Conservation (phyloP, 106 monocot species). For the Amphibolis antarctica region DNA sequence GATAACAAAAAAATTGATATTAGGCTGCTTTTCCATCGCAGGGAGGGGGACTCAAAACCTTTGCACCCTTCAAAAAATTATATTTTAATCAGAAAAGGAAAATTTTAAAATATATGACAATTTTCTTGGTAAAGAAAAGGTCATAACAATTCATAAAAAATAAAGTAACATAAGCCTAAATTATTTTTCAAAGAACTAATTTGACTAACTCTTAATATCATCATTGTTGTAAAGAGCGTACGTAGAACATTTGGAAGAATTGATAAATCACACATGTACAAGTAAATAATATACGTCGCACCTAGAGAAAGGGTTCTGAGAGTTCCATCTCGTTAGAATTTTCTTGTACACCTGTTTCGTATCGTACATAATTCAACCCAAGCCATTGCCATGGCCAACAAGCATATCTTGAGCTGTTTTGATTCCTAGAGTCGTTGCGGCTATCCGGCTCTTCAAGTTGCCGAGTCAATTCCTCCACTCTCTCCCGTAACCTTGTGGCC, state of each 20-base stretch:
- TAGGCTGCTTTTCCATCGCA: too few relatives aligned
- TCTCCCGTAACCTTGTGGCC: conserved; percentile 58
- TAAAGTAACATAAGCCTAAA: too few relatives aligned
- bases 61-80: too few relatives aligned
- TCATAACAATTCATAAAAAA: too few relatives aligned
- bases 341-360: conserved; percentile 26
- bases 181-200: too few relatives aligned
- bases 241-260: not conserved
- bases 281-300: conserved; percentile 1
- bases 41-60: too few relatives aligned
- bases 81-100: too few relatives aligned
- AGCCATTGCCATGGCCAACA: conserved; percentile 99
- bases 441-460: conserved; percentile 68
- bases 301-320: conserved; percentile 83
- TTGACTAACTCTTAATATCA: too few relatives aligned
- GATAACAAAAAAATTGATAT: too few relatives aligned
- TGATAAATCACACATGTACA: not conserved
- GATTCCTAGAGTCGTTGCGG: conserved; percentile 9
- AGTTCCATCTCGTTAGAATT: conserved; percentile 90
- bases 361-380: conserved; percentile 54
- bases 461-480: conserved; percentile 69
- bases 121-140: too few relatives aligned
- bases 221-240: not conserved
- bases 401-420: conserved; percentile 41
- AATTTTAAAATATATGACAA: too few relatives aligned